Evolutionary conservation across 495 filamentous ascomycete genomes (phyloP).

Genomic region (Penicillium soppii): DNA sequence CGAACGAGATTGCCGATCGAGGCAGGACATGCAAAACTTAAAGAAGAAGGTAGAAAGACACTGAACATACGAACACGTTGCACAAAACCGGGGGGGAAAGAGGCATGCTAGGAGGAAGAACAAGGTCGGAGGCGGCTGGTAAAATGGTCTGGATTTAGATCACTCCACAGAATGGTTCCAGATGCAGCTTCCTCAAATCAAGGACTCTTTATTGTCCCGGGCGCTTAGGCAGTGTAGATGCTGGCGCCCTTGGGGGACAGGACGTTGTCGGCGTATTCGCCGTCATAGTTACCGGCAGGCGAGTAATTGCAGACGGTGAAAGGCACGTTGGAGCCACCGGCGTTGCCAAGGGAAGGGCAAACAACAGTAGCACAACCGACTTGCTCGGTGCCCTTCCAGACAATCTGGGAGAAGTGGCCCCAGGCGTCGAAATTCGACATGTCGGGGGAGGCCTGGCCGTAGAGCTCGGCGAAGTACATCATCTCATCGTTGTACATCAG

Average conservation of each 20-base stretch:
- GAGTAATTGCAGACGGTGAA: conserved; percentile 90
- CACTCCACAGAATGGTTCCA: background rate
- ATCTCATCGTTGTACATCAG: conserved; percentile 85
- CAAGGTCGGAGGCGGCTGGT: background rate
- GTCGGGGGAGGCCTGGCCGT: conserved; percentile 46
- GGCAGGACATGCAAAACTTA: conserved; percentile 21
- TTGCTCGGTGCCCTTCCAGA: conserved; percentile 71
- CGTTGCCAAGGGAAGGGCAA: conserved; percentile 51
- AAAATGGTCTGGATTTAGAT: background rate
- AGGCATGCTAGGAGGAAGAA: background rate
- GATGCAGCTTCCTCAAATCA: background rate
- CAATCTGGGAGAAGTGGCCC: conserved; percentile 89
- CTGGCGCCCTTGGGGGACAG: conserved; percentile 43
- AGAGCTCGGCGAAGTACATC: conserved; percentile 43
- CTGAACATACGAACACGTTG: conserved; percentile 6
- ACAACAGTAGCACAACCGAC: conserved; percentile 71
- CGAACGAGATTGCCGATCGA: conserved; percentile 4
- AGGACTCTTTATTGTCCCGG: background rate
- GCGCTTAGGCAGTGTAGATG: conserved; percentile 24
- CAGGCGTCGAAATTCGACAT: conserved; percentile 65
- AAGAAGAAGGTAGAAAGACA: conserved; percentile 22
- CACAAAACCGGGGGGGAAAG: conserved; percentile 9
- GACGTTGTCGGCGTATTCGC: conserved; percentile 66
- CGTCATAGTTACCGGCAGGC: conserved; percentile 66
- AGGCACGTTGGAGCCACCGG: conserved; percentile 47